phyloP scores from a whole-genome alignment of 495 filamentous ascomycete genomes.

The Pyrenula massariospora region DNA sequence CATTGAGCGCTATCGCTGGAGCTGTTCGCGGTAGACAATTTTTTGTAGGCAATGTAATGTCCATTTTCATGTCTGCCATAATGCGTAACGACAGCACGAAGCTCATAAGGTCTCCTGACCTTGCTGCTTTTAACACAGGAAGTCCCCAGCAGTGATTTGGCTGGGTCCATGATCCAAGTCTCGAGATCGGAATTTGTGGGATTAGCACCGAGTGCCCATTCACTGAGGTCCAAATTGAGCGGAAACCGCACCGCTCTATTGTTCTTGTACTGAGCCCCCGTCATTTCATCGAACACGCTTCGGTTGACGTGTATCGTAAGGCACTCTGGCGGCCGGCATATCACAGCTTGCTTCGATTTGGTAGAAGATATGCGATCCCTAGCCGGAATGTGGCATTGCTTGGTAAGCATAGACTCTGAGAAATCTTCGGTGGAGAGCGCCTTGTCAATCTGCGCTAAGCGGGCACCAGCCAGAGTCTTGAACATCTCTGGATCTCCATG shows the following conservation, averaged over 20 bases:
- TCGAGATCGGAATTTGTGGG: constrained; percentile 27
- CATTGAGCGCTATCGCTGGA: constrained; percentile 24
- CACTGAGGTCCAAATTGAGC: constrained; percentile 53
- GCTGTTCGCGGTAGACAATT: constrained; percentile 36
- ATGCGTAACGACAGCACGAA: constrained; percentile 81
- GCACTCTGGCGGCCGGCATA: constrained; percentile 68
- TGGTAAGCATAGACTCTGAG: constrained; percentile 57
- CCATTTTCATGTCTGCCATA: constrained; percentile 87
- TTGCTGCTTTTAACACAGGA: constrained; percentile 19
- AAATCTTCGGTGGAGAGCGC: constrained; percentile 74
- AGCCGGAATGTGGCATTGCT: constrained; percentile 62
- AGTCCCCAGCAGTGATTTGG: constrained; percentile 54
- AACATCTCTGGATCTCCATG: constrained; percentile 23
- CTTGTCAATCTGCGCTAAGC: constrained; percentile 50
- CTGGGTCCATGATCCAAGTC: constrained; percentile 55
- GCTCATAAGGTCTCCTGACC: constrained; percentile 53
- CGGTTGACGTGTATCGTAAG: constrained; percentile 83
- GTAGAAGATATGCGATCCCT: constrained; percentile 56
- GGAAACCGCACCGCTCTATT: constrained; percentile 68
- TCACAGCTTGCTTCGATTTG: constrained; percentile 80
- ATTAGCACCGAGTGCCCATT: constrained; percentile 61
- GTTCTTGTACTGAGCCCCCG: constrained; percentile 71
- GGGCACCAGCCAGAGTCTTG: constrained; percentile 22
- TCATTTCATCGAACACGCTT: constrained; percentile 76
- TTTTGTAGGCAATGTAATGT: constrained; percentile 86